Percentiles rank a stretch among this genome's conserved stretches.
Evolutionary conservation across 192 early-diverging fungal genomes (phyloP).

Genomic region (Lunasporangiospora selenospora): DNA sequence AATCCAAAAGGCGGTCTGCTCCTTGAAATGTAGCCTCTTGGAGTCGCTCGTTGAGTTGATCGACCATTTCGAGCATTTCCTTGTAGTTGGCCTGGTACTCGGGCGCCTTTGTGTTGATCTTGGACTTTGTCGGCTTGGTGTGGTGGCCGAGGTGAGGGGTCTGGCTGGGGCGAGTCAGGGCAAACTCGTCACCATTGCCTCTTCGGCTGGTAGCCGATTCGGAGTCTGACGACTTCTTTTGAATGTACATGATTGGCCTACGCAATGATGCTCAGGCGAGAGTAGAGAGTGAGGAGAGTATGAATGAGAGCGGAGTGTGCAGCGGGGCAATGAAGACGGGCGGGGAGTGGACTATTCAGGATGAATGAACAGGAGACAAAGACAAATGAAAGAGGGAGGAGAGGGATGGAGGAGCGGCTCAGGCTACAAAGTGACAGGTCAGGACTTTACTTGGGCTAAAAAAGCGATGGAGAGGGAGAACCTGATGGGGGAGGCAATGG

Average conservation of each 20-base stretch:
- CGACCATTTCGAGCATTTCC: slow-evolving; percentile 59
- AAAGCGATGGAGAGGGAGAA: too few species aligned
- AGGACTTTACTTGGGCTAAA: too few species aligned
- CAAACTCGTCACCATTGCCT: slow-evolving; percentile 14
- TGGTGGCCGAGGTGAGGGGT: slow-evolving; percentile 47
- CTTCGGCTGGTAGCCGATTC: slow-evolving; percentile 24
- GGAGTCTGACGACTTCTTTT: too few species aligned
- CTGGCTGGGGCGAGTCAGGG: slow-evolving; percentile 10
- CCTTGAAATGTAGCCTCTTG: slow-evolving; percentile 60
- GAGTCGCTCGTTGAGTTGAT: slow-evolving; percentile 58
- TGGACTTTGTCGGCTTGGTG: slow-evolving; percentile 52
- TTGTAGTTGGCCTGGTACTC: slow-evolving; percentile 64
- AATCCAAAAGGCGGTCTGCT: slow-evolving; percentile 46
- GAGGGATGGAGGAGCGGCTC: too few species aligned
- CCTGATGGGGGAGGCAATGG: too few species aligned
- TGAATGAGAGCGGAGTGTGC: too few species aligned
- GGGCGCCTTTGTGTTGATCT: slow-evolving; percentile 49
- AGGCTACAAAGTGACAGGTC: too few species aligned
- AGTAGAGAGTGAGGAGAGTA: slow-evolving; percentile 4
- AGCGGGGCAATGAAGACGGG: neutral
- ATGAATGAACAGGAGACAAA: neutral
- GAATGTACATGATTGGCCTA: too few species aligned
- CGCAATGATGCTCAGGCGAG: too few species aligned
- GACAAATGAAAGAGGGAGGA: neutral
- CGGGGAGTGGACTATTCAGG: neutral